Evolutionary conservation across 495 filamentous ascomycete genomes (phyloP), one percentile per base, ranked within the genome.

Genomic region (Hypoxylon trugodes): DNA sequence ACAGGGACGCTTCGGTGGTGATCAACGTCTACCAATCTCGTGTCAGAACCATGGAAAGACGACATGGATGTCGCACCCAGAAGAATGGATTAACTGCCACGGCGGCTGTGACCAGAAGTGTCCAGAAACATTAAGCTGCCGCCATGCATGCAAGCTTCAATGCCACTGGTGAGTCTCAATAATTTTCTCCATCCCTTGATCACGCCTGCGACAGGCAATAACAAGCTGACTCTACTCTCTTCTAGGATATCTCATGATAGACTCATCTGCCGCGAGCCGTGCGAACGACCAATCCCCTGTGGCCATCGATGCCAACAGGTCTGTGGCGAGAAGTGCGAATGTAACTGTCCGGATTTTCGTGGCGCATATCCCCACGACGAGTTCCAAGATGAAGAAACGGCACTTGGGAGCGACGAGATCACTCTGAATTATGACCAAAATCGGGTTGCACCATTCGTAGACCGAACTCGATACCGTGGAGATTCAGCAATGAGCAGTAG

Each of bases 251-350:
- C 83, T 61, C 82, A 90, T 49, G 69, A 72, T 0, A 79, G 80
- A 41, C 72, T 91, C 0, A 88, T 86, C 16, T 96, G 91, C 66
- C 84, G 81, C 3, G 47, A 80, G 35, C 81, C 89, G 2, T 95
- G 91, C 60, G 66, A 74, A 1, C 77, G 80, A 32, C 33, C 21
- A 0, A 78, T 94, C 4, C 16, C n/a, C 0, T 96, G 91, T 70
- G 87, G 89, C 0, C 88, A 92, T 65, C 79, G 76, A 3, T 84
- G 81, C 46, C 61, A 78, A 18, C 65, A 35, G 2, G 25, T 69
- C 3, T 83, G 80, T 49, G 69, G 78, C n/a, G 68, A 79, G 33
- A 13, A 37, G 0, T 83, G 79, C 32, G 35, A n/a, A 0, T 79
- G 77, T 37, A 59, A 32, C 9, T 81, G 78, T 49, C 42, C 59